Evolutionary conservation across 371 early-diverging fungal species (phyloP).

Genomic region (Mycotypha africana): DNA sequence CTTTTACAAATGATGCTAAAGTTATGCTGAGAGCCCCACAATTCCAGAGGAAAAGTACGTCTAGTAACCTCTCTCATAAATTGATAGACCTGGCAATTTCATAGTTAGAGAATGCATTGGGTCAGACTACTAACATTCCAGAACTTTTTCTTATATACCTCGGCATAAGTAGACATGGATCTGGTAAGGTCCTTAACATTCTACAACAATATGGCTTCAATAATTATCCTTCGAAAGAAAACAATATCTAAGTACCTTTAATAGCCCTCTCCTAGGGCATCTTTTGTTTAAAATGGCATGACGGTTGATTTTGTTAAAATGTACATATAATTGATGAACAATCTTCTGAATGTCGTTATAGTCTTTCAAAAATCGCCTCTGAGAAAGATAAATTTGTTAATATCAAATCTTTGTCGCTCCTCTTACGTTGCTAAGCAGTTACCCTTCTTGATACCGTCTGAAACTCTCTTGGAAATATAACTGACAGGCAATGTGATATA

Average conservation of each 20-base stretch:
- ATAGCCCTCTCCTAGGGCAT: slow-evolving; percentile 3
- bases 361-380: slow-evolving; percentile 8
- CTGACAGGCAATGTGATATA: neutral
- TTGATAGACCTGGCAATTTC: neutral
- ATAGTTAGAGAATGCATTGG: too few species aligned
- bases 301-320: neutral
- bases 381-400: neutral
- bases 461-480: slow-evolving; percentile 9
- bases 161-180: too few species aligned
- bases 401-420: too few species aligned
- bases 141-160: too few species aligned
- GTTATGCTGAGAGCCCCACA: slow-evolving; percentile 56
- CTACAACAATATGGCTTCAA: too few species aligned
- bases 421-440: too few species aligned
- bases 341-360: neutral
- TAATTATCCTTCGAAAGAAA: too few species aligned
- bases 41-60: slow-evolving; percentile 40
- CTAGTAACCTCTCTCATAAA: slow-evolving; percentile 17
- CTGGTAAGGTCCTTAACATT: too few species aligned
- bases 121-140: too few species aligned
- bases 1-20: slow-evolving; percentile 34
- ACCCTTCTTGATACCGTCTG: neutral
- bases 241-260: too few species aligned
- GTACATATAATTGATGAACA: neutral
- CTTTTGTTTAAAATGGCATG: neutral